Evolutionary conservation across 2,329 filamentous ascomycete genomes (phyloP), one percentile per base, ranked within the genome.

Genomic region (Ascochyta lentis): DNA sequence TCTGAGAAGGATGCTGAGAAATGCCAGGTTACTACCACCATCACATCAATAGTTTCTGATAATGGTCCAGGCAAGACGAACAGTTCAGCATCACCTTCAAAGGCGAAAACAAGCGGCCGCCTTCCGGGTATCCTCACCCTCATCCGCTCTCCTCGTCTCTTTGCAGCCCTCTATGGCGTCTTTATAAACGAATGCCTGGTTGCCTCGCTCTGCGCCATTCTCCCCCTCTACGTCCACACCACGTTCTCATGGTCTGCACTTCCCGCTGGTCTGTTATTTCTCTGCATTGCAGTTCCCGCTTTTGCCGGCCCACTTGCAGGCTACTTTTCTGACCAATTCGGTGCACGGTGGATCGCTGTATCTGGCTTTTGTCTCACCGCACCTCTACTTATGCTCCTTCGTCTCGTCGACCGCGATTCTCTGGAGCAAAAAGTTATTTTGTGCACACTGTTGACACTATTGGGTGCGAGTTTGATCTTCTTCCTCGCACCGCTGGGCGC

Each of bases 271-370:
- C 73, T 84, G 0, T 77, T 83, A 31, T 84, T 84, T 67, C 73
- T 84, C 2, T 76, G 81, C 0, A 65, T 89, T 26, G 81, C 86
- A 51, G 69, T 85, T 1, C 86, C 86, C 0, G 79, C 81, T 2
- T 82, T 88, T 59, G 60, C 82, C 3, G 81, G 82, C 0, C 86
- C 87, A 0, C 43, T 85, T 1, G 78, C 84, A 1, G 86, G 82
- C 1, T 61, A 51, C 16, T 51, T 76, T 37, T 73, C 74, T 6
- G 83, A 84, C 71, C 77, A 73, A 39, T 83, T 85, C 61, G 88
- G 87, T 15, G 81, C 86, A 0, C 81, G 84, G 16, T 88, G 85
- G 79, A 81, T 85, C n/a, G 79, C 85, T 0, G 79, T 84, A 1
- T n/a, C 24, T 3, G 45, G 35, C 6, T 48, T 48, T 8, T 48